Evolutionary conservation across 2,329 filamentous ascomycete species (phyloP).

Genomic region (Alternaria sp.): DNA sequence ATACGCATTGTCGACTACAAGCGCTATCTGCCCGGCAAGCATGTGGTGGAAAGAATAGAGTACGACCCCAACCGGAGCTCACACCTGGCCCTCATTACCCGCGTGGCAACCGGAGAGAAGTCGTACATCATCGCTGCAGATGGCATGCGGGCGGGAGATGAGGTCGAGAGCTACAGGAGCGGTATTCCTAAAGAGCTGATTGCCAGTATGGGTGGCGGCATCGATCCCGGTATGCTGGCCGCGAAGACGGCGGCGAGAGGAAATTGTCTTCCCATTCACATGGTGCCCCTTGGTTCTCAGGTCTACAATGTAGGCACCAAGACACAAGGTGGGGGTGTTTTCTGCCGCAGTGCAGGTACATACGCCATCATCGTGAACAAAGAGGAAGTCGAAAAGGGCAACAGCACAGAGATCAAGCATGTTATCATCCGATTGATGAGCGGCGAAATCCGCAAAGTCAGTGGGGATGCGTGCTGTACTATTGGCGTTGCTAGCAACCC

Average conservation of each 20-base stretch:
- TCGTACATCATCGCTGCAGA: conserved; percentile 96
- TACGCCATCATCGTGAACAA: conserved; percentile 89
- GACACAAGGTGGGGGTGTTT: conserved; percentile 77
- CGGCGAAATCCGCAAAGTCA: conserved; percentile 88
- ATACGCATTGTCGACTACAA: conserved; percentile 92
- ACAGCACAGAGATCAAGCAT: conserved; percentile 73
- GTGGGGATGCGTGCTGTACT: conserved; percentile 91
- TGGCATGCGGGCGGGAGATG: conserved; percentile 88
- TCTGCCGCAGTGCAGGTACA: conserved; percentile 94
- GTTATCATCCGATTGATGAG: conserved; percentile 89
- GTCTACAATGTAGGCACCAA: conserved; percentile 88
- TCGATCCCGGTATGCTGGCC: conserved; percentile 95
- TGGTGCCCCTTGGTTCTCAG: conserved; percentile 93
- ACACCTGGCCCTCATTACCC: conserved; percentile 87
- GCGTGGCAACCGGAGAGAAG: conserved; percentile 75
- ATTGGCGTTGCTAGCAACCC: conserved; percentile 94
- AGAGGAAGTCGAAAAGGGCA: conserved; percentile 71
- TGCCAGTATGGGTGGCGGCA: conserved; percentile 87
- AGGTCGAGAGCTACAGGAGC: conserved; percentile 87
- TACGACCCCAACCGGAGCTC: conserved; percentile 93
- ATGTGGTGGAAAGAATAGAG: conserved; percentile 91
- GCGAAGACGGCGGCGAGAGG: conserved; percentile 93
- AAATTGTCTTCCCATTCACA: conserved; percentile 93
- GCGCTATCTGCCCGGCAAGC: conserved; percentile 79
- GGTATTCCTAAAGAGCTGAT: conserved; percentile 89